Percentiles rank a stretch among this genome's conserved stretches.
Conservation (phyloP, 73 alveolate species). For the Paramecium biaurelia region DNA sequence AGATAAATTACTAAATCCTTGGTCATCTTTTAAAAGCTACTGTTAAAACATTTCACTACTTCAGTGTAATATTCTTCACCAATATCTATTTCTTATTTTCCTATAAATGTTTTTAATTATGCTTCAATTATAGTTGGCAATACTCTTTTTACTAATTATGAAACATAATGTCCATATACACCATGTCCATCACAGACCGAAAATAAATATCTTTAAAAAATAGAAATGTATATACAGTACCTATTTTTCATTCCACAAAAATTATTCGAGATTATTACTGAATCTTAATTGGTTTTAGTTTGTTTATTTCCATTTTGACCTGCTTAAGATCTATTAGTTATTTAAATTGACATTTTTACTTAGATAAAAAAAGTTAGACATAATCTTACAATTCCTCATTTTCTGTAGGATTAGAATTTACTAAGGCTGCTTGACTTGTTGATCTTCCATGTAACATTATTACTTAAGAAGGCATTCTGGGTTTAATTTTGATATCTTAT, state of each 20-base stretch:
- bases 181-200: conserved; percentile 86
- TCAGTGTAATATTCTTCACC: conserved; percentile 40
- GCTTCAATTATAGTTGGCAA: conserved; percentile 48
- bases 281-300: conserved; percentile 39
- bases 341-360: neutral
- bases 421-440: conserved; percentile 36
- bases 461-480: neutral
- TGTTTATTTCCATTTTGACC: conserved; percentile 41
- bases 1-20: neutral
- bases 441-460: conserved; percentile 48
- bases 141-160: conserved; percentile 68
- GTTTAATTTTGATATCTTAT: neutral
- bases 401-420: neutral
- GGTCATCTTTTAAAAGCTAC: conserved; percentile 11
- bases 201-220: neutral
- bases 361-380: neutral
- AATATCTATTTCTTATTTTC: conserved; percentile 7
- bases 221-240: neutral
- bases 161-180: conserved; percentile 80
- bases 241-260: conserved; percentile 27
- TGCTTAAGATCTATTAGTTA: neutral
- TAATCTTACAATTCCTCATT: neutral
- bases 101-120: neutral
- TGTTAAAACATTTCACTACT: neutral
- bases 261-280: conserved; percentile 31